Base-by-base conservation (phyloP, 1,139 yeast species). In the Kodamaea anthophila region DNA sequence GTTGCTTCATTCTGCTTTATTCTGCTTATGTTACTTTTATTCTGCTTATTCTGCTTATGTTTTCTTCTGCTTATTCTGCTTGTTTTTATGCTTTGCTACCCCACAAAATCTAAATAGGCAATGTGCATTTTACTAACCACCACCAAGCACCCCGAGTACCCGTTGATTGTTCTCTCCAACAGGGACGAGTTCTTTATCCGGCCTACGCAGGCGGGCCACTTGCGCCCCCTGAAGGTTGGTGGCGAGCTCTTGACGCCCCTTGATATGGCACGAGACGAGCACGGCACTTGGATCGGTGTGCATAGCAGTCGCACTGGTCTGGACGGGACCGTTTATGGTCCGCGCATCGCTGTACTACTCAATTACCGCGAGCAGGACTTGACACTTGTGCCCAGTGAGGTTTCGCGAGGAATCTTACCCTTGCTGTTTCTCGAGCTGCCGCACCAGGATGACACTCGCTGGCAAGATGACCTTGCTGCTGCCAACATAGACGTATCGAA, bases 241-340 rank as follows among this genome's bases (percentile, higher is more conserved):
- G 36, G 39, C 14, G 47, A 57, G 21, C 56, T 84, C 3, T 51
- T 87, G 9, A 72, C 84, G 5, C 97, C 97, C 0, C 58, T 69
- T 21, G 98, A 91, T 52, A 51, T 82, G 42, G 87, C 80, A 1
- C 59, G 91, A 30, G 57, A 63, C 1, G 88, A 77, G 39, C 86
- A 76, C 43, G 97, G 98, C 0, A 84, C 96, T 0, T 91, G 98
- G 98, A 74, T 86, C 3, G 96, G 96, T 0, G 18, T 5, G 13
- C n/a, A n/a, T n/a, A n/a, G n/a, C n/a, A n/a, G n/a, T n/a, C n/a
- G n/a, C n/a, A n/a, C n/a, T n/a, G 6, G 13, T 11, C 16, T 4
- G 7, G 31, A 23, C 11, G 26, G 26, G 14, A 12, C 82, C 2
- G 70, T 77, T 27, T 60, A 60, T 18, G 52, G 49, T 3, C 93